phyloP scores from a whole-genome alignment of 2,329 filamentous ascomycete genomes.

The Aplosporella prunicola region DNA sequence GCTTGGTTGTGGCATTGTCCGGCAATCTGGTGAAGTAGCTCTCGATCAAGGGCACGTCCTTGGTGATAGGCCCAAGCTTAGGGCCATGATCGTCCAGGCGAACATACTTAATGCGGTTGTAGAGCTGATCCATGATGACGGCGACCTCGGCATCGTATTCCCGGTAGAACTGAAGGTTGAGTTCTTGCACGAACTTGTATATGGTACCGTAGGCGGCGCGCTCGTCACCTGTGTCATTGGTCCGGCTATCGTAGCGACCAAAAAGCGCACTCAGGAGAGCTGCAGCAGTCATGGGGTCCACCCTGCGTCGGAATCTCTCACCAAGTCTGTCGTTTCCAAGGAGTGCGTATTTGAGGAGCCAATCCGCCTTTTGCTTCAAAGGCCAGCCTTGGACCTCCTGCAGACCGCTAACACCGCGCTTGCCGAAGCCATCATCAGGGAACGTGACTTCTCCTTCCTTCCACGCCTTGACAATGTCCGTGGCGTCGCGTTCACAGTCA shows the following conservation, averaged over 20 bases:
- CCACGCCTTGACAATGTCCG: conserved; percentile 65
- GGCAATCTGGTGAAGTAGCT: conserved; percentile 90
- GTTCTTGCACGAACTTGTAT: conserved; percentile 61
- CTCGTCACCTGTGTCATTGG: conserved; percentile 41
- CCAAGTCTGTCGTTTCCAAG: conserved; percentile 64
- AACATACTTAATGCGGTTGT: conserved; percentile 90
- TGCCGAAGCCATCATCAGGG: conserved; percentile 44
- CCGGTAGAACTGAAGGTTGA: conserved; percentile 81
- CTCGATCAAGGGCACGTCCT: conserved; percentile 75
- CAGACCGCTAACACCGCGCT: conserved; percentile 40
- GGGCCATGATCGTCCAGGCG: conserved; percentile 89
- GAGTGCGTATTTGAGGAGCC: conserved; percentile 61
- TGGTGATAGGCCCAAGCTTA: conserved; percentile 68
- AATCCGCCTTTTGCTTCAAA: conserved; percentile 51
- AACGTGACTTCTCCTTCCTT: conserved; percentile 48
- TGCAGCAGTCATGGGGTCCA: conserved; percentile 62
- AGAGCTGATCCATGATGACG: conserved; percentile 81
- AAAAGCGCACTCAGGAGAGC: conserved; percentile 57
- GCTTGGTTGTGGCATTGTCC: conserved; percentile 63
- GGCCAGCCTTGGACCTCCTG: conserved; percentile 46
- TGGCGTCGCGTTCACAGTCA: conserved; percentile 63
- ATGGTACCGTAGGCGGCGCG: conserved; percentile 45
- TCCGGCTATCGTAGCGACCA: conserved; percentile 54
- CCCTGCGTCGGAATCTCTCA: conserved; percentile 62
- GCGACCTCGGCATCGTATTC: conserved; percentile 81